Conservation (phyloP, 1,284 basidiomycete genomes). For the Moesziomyces parantarcticus region DNA sequence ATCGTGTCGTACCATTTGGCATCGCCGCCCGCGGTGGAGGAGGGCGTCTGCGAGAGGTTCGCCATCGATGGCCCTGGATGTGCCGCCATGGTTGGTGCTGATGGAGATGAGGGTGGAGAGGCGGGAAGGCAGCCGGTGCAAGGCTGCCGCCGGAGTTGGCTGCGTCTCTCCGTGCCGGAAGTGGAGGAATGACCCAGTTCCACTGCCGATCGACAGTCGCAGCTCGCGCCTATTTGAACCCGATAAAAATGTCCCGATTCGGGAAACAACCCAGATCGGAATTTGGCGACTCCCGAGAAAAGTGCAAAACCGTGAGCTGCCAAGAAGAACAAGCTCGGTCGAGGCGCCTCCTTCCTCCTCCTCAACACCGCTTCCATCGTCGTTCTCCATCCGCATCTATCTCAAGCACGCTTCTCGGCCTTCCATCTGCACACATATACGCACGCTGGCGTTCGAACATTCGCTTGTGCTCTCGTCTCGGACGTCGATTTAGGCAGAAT, state of each 20-base stretch:
- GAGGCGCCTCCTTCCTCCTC: background rate
- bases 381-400: background rate
- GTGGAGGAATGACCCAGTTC: background rate
- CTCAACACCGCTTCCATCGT: background rate
- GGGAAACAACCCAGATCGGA: background rate
- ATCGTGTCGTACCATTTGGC: conserved; percentile 64
- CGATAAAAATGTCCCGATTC: background rate
- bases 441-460: too few relatives aligned
- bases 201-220: background rate
- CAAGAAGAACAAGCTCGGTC: conserved; percentile 5
- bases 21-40: conserved; percentile 28
- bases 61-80: conserved; percentile 32
- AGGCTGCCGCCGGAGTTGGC: background rate
- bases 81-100: conserved; percentile 9
- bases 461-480: too few relatives aligned
- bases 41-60: conserved; percentile 48
- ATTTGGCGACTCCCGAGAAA: conserved; percentile 17
- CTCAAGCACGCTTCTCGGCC: background rate
- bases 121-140: background rate
- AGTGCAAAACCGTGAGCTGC: background rate
- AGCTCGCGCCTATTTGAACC: background rate
- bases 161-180: background rate
- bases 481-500: background rate
- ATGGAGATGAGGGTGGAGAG: conserved; percentile 2
- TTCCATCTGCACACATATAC: background rate